Percentiles rank a stretch among this genome's conserved stretches.
phyloP scores from a whole-genome alignment of 108 stramenopile genomes.

The Fistulifera pelliculosa region DNA sequence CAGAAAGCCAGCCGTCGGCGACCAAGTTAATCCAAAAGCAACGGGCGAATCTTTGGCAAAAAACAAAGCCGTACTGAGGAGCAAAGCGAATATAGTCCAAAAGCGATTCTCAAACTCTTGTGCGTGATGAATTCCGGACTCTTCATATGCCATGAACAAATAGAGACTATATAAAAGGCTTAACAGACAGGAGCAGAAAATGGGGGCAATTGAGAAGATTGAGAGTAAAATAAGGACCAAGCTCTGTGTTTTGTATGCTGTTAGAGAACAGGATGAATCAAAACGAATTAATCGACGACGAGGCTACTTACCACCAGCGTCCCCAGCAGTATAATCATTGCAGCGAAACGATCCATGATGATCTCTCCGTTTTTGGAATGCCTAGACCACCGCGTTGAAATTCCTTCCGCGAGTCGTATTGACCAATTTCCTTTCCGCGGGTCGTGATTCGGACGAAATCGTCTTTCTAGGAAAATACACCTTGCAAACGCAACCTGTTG shows the following conservation, averaged over 20 bases:
- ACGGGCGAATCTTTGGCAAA: constrained; percentile 82
- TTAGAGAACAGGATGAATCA: not conserved
- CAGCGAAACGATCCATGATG: constrained; percentile 77
- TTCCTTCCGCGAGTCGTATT: no score
- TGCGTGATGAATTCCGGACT: constrained; percentile 68
- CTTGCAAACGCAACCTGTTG: no score
- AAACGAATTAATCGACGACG: not conserved
- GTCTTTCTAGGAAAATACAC: no score
- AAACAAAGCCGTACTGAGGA: constrained; percentile 67
- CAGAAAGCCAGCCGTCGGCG: constrained; percentile 55
- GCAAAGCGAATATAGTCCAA: constrained; percentile 80
- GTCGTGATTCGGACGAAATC: no score
- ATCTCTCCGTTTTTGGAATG: no score
- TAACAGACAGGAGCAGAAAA: constrained; percentile 61
- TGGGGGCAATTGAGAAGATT: constrained; percentile 71
- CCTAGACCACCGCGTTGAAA: no score
- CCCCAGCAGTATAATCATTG: constrained; percentile 71
- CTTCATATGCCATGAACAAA: constrained; percentile 80
- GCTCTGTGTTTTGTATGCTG: constrained; percentile 19
- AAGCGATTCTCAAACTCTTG: constrained; percentile 93
- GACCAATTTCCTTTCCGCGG: no score
- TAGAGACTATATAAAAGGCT: constrained; percentile 71
- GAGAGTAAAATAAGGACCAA: constrained; percentile 53
- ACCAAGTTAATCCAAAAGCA: constrained; percentile 46
- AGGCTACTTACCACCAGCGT: constrained; percentile 58